These are phyloP conservation scores for Dioscorea alata DNA, from an alignment of 106 monocot species.

Conservation along the genomic window DNA sequence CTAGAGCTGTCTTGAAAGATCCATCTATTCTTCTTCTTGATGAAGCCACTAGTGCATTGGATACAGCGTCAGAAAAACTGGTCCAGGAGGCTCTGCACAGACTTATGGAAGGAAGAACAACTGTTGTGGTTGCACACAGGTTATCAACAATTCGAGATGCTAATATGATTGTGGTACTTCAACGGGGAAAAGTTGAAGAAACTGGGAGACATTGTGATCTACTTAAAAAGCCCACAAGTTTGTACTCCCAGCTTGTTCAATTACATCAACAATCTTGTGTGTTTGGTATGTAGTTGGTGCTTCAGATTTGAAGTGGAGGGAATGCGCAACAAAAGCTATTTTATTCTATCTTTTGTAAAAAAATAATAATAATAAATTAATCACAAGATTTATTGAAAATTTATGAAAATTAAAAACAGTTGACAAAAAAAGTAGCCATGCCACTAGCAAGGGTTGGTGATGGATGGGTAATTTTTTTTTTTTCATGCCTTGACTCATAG, in stretches of 20 bases:
- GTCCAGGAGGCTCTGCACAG: conserved; percentile 30
- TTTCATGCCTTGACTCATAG: too few species aligned
- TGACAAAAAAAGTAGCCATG: too few species aligned
- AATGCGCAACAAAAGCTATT: too few species aligned
- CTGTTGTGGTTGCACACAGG: conserved; percentile 25
- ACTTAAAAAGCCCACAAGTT: conserved; percentile 5
- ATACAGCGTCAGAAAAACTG: conserved; percentile 18
- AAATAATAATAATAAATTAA: too few species aligned
- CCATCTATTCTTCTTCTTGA: conserved; percentile 33
- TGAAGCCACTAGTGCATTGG: conserved; percentile 32
- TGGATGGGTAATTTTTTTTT: too few species aligned
- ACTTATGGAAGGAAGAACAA: conserved; percentile 23
- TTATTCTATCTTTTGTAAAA: too few species aligned
- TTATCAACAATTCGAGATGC: conserved; percentile 33
- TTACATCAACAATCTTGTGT: conserved; percentile 5
- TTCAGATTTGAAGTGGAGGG: too few species aligned
- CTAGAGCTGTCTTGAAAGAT: conserved; percentile 29
- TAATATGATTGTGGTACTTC: conserved; percentile 16
- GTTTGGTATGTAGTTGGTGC: not conserved
- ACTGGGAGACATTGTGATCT: conserved; percentile 16
- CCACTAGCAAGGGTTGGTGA: too few species aligned
- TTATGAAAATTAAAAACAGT: too few species aligned
- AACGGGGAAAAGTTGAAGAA: conserved; percentile 9
- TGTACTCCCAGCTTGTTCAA: conserved; percentile 16
- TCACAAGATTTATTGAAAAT: too few species aligned